Conservation (phyloP, 805 yeast species). For the Wickerhamomyces queroliae region DNA sequence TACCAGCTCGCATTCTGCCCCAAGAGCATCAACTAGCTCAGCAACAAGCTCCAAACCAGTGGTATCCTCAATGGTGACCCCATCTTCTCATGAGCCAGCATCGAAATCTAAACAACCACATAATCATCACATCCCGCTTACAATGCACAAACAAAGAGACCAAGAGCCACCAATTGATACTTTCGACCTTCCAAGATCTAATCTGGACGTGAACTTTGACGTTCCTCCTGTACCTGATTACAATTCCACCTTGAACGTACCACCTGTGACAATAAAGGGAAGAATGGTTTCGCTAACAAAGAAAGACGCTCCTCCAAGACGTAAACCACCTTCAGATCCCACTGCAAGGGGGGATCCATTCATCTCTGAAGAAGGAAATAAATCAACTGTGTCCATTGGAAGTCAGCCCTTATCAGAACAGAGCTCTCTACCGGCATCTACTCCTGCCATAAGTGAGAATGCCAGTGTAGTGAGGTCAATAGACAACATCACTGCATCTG, state of each 20-base stretch:
- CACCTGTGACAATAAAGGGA: constrained; percentile 23
- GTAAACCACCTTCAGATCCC: constrained; percentile 15
- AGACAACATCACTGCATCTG: too few species aligned
- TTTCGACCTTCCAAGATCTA: constrained; percentile 9
- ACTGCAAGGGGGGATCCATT: background rate
- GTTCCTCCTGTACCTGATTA: constrained; percentile 24
- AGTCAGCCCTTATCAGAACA: background rate
- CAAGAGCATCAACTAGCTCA: background rate
- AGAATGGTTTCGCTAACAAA: constrained; percentile 16
- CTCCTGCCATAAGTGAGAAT: background rate
- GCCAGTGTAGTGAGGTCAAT: background rate
- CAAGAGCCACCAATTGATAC: constrained; percentile 1
- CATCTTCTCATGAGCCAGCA: background rate
- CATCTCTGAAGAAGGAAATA: background rate
- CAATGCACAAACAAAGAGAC: background rate
- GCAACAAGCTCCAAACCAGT: background rate
- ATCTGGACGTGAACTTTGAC: constrained; percentile 8
- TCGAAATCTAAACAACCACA: background rate
- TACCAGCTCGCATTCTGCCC: background rate
- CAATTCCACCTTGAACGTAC: constrained; percentile 16
- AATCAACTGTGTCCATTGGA: background rate
- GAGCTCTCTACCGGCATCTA: background rate
- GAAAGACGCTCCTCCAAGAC: constrained; percentile 13
- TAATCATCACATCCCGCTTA: background rate
- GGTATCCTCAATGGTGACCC: background rate